Conservation (phyloP, 306 rosid species). For the Mimosa bimucronata region DNA sequence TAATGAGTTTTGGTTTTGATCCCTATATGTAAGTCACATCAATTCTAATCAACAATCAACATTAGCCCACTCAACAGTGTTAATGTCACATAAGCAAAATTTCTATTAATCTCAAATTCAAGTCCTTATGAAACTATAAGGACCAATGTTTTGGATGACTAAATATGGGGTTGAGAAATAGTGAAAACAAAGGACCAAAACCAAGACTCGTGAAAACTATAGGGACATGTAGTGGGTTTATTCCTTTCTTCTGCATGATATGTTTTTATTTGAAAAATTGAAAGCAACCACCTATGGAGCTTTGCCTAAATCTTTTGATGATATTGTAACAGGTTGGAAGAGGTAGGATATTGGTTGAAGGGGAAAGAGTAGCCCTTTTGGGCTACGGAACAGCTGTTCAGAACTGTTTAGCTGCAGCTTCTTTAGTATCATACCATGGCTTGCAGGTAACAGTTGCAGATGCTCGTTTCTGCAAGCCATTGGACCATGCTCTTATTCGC, state of each 20-base stretch:
- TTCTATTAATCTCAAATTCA: too few relatives aligned
- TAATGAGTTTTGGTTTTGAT: too few relatives aligned
- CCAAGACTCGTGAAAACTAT: too few relatives aligned
- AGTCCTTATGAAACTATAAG: too few relatives aligned
- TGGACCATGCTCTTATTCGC: constrained; percentile 77
- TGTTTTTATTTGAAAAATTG: background rate
- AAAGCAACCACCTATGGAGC: background rate
- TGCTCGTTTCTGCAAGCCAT: constrained; percentile 96
- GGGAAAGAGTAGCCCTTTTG: constrained; percentile 86
- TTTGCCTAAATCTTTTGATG: constrained; percentile 1
- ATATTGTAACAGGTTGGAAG: constrained; percentile 68
- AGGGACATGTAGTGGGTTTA: too few relatives aligned
- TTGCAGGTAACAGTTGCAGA: constrained; percentile 61
- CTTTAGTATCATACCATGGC: constrained; percentile 54
- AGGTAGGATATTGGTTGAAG: constrained; percentile 79
- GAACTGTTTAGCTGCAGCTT: constrained; percentile 72
- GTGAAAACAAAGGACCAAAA: too few relatives aligned
- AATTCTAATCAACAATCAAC: too few relatives aligned
- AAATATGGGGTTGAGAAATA: too few relatives aligned
- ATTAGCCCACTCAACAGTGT: too few relatives aligned
- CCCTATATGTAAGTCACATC: too few relatives aligned
- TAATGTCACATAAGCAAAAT: too few relatives aligned
- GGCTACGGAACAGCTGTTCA: constrained; percentile 86
- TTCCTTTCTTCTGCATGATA: background rate
- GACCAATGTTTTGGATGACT: too few relatives aligned